phyloP scores from a whole-genome alignment of 1,284 basidiomycete species.

The Leccinum huronense region DNA sequence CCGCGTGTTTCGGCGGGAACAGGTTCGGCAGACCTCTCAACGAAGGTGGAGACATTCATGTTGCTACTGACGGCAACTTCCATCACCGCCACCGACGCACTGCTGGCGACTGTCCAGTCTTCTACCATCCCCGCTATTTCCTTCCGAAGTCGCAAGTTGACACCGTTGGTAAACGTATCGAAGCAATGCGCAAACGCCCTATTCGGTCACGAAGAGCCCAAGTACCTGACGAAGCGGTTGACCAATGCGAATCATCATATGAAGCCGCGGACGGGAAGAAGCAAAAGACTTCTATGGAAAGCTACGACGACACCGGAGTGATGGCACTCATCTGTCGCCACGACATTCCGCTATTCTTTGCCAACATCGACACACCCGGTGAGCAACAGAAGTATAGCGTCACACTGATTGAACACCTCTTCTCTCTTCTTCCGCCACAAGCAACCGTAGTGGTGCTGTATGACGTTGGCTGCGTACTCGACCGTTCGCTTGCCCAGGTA shows the following conservation, averaged over 20 bases:
- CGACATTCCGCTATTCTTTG: not conserved
- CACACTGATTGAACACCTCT: slow-evolving; percentile 14
- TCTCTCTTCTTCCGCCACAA: slow-evolving; percentile 28
- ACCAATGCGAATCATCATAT: not conserved
- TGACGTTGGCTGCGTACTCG: slow-evolving; percentile 42
- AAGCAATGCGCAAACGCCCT: not conserved
- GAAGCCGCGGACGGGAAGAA: not conserved
- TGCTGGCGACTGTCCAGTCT: not conserved
- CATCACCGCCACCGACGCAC: not conserved
- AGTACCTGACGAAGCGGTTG: slow-evolving; percentile 1
- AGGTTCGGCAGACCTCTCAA: not conserved
- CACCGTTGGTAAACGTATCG: not conserved
- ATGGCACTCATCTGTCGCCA: not conserved
- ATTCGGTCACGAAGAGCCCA: not conserved
- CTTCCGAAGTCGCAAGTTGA: not conserved
- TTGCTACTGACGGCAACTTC: not conserved
- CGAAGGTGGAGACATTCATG: not conserved
- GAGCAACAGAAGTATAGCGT: not conserved
- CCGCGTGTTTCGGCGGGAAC: not conserved
- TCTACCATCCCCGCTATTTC: not conserved
- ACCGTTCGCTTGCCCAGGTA: slow-evolving; percentile 27
- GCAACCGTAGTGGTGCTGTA: slow-evolving; percentile 38
- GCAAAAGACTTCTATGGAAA: not conserved
- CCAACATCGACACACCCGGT: not conserved
- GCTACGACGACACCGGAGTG: not conserved